phyloP scores from a whole-genome alignment of 805 yeast species.

The Spathaspora passalidarum region DNA sequence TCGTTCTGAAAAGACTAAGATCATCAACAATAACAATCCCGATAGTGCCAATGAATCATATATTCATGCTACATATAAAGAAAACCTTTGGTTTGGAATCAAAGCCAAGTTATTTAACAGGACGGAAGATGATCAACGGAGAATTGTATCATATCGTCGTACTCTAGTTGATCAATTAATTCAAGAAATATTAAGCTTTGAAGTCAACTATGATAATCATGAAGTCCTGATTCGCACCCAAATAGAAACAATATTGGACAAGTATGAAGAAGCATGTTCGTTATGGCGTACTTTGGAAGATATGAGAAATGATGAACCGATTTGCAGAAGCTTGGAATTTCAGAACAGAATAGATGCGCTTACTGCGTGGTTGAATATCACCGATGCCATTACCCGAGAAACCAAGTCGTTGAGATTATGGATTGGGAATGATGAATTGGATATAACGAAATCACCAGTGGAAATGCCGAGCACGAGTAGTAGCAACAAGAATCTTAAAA shows the following conservation, averaged over 20 bases:
- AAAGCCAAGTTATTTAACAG: slow-evolving; percentile 80
- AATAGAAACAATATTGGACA: slow-evolving; percentile 55
- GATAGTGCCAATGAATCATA: slow-evolving; percentile 44
- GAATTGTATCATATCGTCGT: slow-evolving; percentile 65
- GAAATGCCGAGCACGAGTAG: slow-evolving; percentile 16
- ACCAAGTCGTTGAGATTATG: slow-evolving; percentile 61
- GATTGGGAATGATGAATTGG: slow-evolving; percentile 83
- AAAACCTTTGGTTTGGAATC: slow-evolving; percentile 84
- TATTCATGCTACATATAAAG: slow-evolving; percentile 55
- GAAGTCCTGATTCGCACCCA: slow-evolving; percentile 36
- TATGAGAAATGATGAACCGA: slow-evolving; percentile 76
- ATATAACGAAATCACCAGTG: slow-evolving; percentile 45
- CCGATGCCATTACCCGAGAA: slow-evolving; percentile 64
- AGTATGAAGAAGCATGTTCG: slow-evolving; percentile 64
- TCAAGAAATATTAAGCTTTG: slow-evolving; percentile 65
- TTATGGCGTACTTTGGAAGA: slow-evolving; percentile 78
- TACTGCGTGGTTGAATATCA: slow-evolving; percentile 78
- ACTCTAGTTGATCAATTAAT: slow-evolving; percentile 70
- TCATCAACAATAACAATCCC: slow-evolving; percentile 47
- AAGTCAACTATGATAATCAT: slow-evolving; percentile 43
- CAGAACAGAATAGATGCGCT: slow-evolving; percentile 68
- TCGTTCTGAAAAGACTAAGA: slow-evolving; percentile 79
- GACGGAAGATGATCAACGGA: slow-evolving; percentile 72
- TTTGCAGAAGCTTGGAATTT: slow-evolving; percentile 62
- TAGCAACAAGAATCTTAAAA: slow-evolving; percentile 13